Evolutionary conservation across 768 basidiomycete species (phyloP).

Genomic region (Polyporus arcularius): DNA sequence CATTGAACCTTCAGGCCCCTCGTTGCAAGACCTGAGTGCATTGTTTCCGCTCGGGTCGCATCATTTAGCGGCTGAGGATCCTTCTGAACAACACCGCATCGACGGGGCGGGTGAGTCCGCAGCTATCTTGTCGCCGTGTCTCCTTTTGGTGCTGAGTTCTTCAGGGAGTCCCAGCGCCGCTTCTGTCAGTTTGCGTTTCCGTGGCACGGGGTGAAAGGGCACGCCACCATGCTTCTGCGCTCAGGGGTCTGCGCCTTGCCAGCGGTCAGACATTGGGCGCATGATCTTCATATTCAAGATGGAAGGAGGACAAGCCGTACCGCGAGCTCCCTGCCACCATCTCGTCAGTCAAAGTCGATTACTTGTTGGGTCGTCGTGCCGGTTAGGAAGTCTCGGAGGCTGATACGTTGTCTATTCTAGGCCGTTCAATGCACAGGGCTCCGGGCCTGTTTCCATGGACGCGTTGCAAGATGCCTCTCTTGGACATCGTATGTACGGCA

Average conservation of each 20-base stretch:
- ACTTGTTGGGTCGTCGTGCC: background rate
- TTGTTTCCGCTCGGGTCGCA: background rate
- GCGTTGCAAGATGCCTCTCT: background rate
- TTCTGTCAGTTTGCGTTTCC: conserved; percentile 3
- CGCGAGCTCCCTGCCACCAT: background rate
- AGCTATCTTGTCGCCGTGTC: background rate
- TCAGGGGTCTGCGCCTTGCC: background rate
- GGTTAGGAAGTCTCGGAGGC: background rate
- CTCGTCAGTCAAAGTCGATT: background rate
- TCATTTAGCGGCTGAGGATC: background rate
- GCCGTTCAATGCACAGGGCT: background rate
- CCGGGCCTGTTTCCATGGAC: background rate
- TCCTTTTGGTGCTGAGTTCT: background rate
- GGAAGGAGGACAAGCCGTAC: background rate
- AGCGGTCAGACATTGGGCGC: background rate
- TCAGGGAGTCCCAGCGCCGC: background rate
- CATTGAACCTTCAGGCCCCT: background rate
- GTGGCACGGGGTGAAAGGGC: background rate
- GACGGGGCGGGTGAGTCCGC: background rate
- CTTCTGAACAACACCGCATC: background rate
- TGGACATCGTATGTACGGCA: too few relatives aligned
- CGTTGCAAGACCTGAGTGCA: background rate
- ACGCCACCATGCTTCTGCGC: background rate
- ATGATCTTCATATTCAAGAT: background rate
- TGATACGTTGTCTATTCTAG: background rate